These are phyloP conservation scores for Excoecaria cochinchinensis DNA, from an alignment of 345 rosid species.

Conservation along the genomic window DNA sequence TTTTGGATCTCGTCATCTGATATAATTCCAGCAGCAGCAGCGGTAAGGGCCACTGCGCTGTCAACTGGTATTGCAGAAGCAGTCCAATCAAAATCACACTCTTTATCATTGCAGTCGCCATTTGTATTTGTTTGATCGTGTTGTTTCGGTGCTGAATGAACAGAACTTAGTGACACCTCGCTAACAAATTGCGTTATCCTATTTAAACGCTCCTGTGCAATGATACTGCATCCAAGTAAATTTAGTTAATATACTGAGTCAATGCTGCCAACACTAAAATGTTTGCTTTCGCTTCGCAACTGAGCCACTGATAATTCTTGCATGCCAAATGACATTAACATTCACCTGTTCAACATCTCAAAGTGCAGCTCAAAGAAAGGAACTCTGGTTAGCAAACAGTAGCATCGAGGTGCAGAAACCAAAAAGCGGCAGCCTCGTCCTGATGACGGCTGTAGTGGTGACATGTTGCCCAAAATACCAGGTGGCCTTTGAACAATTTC, in stretches of 20 bases:
- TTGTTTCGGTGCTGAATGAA: conserved; percentile 41
- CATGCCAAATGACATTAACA: conserved; percentile 21
- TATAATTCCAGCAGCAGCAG: conserved; percentile 78
- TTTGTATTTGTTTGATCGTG: conserved; percentile 41
- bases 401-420: conserved; percentile 98
- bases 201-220: conserved; percentile 95
- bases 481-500: conserved; percentile 95
- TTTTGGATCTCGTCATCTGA: conserved; percentile 57
- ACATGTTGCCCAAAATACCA: conserved; percentile 57
- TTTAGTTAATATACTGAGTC: conserved; percentile 17
- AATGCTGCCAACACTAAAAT: background rate
- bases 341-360: conserved; percentile 92
- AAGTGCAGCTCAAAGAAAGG: conserved; percentile 97
- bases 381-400: conserved; percentile 84
- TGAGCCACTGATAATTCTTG: conserved; percentile 4
- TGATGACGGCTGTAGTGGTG: conserved; percentile 52
- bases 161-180: conserved; percentile 59
- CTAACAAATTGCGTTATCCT: conserved; percentile 78
- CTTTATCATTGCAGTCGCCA: conserved; percentile 36
- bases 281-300: conserved; percentile 16
- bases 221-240: conserved; percentile 69
- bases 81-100: conserved; percentile 59
- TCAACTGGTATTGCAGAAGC: conserved; percentile 80
- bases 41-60: conserved; percentile 64
- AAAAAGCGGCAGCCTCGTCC: conserved; percentile 70